Evolutionary conservation across 2,329 filamentous ascomycete species (phyloP).

Genomic region (Zopfia rhizophila): DNA sequence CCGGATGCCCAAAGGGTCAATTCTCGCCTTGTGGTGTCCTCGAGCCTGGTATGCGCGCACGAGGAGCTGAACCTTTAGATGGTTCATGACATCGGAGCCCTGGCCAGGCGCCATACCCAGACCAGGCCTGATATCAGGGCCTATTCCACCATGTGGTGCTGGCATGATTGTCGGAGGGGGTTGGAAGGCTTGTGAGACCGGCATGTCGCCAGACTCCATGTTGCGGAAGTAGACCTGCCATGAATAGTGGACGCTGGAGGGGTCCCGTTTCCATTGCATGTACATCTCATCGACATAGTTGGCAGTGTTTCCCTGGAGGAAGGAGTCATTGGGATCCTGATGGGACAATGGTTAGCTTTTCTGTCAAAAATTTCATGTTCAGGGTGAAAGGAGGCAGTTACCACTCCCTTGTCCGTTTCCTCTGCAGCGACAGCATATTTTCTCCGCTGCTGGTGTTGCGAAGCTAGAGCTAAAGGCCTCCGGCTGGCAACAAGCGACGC

Average conservation of each 20-base stretch:
- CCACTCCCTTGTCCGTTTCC: constrained; percentile 69
- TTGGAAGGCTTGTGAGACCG: constrained; percentile 95
- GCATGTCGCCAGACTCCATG: constrained; percentile 98
- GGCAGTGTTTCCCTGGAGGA: constrained; percentile 94
- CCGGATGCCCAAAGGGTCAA: constrained; percentile 94
- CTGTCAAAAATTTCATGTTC: constrained; percentile 21
- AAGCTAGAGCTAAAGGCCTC: constrained; percentile 57
- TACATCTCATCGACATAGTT: constrained; percentile 99
- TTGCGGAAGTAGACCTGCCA: constrained; percentile 99
- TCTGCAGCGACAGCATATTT: constrained; percentile 69
- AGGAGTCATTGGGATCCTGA: constrained; percentile 90
- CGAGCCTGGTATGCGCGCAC: constrained; percentile 98
- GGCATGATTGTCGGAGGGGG: constrained; percentile 93
- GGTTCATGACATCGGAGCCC: constrained; percentile 88
- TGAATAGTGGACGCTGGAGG: constrained; percentile 92
- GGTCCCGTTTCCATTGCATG: constrained; percentile 94
- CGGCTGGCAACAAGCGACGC: constrained; percentile 60
- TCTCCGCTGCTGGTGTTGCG: constrained; percentile 59
- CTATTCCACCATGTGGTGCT: constrained; percentile 79
- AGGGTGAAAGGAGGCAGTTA: constrained; percentile 52
- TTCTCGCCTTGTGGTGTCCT: constrained; percentile 97
- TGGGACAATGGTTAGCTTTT: constrained; percentile 40
- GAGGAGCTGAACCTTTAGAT: constrained; percentile 96
- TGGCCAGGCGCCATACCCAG: constrained; percentile 72
- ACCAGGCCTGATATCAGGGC: constrained; percentile 74